Percentiles rank a stretch among this genome's conserved stretches.
These are phyloP conservation scores for Blakeslea trispora DNA, from an alignment of 371 early-diverging fungal species.

Conservation along the genomic window DNA sequence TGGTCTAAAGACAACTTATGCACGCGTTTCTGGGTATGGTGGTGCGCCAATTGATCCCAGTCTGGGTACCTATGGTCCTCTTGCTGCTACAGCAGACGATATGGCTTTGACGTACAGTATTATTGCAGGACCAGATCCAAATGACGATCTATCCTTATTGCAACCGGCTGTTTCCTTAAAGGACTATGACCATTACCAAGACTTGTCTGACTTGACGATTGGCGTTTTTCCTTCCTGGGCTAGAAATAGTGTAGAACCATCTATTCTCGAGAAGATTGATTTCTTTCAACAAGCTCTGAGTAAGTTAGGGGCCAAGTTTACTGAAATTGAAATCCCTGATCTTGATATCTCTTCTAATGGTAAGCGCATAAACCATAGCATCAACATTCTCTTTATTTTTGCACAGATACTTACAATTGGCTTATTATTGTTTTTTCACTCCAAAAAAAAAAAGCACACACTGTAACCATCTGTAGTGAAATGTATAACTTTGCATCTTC, in stretches of 20 bases:
- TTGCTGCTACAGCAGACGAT: conserved; percentile 67
- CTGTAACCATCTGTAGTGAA: conserved; percentile 66
- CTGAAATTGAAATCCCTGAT: conserved; percentile 69
- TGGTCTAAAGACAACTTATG: conserved; percentile 73
- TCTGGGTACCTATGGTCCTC: conserved; percentile 62
- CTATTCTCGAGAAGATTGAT: conserved; percentile 44
- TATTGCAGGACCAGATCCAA: conserved; percentile 63
- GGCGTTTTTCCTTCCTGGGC: conserved; percentile 31
- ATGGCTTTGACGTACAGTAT: conserved; percentile 62
- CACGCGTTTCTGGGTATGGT: conserved; percentile 60
- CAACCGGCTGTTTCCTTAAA: conserved; percentile 28
- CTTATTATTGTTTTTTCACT: no score
- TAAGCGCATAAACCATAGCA: conserved; percentile 18
- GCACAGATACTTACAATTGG: no score
- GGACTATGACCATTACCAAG: conserved; percentile 22
- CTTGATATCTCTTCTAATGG: conserved; percentile 48
- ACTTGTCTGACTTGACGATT: conserved; percentile 33
- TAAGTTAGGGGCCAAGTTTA: conserved; percentile 59
- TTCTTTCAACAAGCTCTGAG: conserved; percentile 42
- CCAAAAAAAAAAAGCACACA: conserved; percentile 67
- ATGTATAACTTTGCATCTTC: conserved; percentile 49
- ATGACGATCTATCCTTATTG: conserved; percentile 23
- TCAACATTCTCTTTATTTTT: neutral
- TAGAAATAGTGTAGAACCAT: conserved; percentile 29
- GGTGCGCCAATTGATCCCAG: conserved; percentile 51